A percentile compares a stretch with the other conserved stretches of the same genome.
Evolutionary conservation across 129 eudicot species (phyloP).

Genomic region (Artemisia annua): DNA sequence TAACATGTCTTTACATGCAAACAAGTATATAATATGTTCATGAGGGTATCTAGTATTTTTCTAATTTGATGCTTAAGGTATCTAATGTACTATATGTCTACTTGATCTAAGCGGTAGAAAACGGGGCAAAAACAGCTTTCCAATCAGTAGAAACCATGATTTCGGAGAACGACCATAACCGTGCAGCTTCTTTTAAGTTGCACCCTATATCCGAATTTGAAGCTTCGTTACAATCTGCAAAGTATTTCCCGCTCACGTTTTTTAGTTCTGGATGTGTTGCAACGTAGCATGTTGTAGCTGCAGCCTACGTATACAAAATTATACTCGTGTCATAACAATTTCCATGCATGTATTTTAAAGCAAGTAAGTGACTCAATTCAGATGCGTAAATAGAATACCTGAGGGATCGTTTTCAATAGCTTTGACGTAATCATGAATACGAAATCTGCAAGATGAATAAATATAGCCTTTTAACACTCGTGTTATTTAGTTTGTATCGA

Average conservation of each 20-base stretch:
- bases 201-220: constrained; percentile 61
- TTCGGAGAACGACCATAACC: constrained; percentile 77
- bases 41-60: constrained; percentile 26
- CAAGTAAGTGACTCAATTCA: not conserved
- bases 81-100: not conserved
- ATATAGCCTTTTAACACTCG: not conserved
- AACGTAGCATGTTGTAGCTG: constrained; percentile 94
- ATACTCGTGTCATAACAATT: not conserved
- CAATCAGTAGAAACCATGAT: constrained; percentile 47
- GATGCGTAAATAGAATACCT: constrained; percentile 44
- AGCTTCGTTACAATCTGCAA: constrained; percentile 83
- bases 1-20: constrained; percentile 35
- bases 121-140: constrained; percentile 36
- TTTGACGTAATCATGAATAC: constrained; percentile 78
- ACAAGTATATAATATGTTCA: constrained; percentile 25
- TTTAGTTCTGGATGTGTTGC: constrained; percentile 61
- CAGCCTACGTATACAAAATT: constrained; percentile 52
- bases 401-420: constrained; percentile 84
- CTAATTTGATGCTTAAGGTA: constrained; percentile 11
- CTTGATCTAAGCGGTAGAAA: constrained; percentile 22
- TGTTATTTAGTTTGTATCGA: too few relatives aligned
- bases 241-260: constrained; percentile 71
- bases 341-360: not conserved
- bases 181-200: constrained; percentile 60
- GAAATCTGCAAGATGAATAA: constrained; percentile 55